phyloP scores from a whole-genome alignment of 768 basidiomycete genomes.

The Lactarius hatsudake region DNA sequence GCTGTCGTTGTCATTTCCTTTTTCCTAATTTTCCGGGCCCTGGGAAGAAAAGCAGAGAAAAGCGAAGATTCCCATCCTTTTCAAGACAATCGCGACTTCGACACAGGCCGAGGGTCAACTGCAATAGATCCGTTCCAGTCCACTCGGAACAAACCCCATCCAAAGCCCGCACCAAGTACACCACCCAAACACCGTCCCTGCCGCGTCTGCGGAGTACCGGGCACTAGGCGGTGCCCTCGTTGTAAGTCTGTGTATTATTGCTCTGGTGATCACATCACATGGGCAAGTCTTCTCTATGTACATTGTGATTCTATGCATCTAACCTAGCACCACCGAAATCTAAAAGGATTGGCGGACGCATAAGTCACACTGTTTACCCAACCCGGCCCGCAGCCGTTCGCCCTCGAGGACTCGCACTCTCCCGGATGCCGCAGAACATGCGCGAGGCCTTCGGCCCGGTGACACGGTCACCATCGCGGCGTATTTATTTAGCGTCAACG shows the following conservation, averaged over 20 bases:
- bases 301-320: background rate
- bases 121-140: slow-evolving; percentile 1
- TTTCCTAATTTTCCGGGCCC: slow-evolving; percentile 15
- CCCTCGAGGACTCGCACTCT: slow-evolving; percentile 19
- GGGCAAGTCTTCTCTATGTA: slow-evolving; percentile 2
- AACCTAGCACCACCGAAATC: background rate
- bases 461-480: slow-evolving; percentile 13
- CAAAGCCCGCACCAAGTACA: slow-evolving; percentile 4
- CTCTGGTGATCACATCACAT: slow-evolving; percentile 15
- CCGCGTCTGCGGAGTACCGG: slow-evolving; percentile 21
- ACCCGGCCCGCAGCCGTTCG: slow-evolving; percentile 17
- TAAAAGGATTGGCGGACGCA: slow-evolving; percentile 21
- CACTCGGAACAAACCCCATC: slow-evolving; percentile 8
- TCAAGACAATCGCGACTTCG: background rate
- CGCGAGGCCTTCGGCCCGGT: slow-evolving; percentile 16
- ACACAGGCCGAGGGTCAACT: background rate
- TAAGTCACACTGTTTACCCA: slow-evolving; percentile 20
- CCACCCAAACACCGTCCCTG: slow-evolving; percentile 20
- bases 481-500: slow-evolving; percentile 23
- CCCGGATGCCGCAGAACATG: slow-evolving; percentile 16
- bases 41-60: slow-evolving; percentile 13
- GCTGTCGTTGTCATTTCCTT: slow-evolving; percentile 18
- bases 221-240: slow-evolving; percentile 18
- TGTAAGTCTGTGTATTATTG: slow-evolving; percentile 24
- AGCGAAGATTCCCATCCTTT: background rate